phyloP scores from a whole-genome alignment of 495 filamentous ascomycete species.

The Sordaria brevicollis region DNA sequence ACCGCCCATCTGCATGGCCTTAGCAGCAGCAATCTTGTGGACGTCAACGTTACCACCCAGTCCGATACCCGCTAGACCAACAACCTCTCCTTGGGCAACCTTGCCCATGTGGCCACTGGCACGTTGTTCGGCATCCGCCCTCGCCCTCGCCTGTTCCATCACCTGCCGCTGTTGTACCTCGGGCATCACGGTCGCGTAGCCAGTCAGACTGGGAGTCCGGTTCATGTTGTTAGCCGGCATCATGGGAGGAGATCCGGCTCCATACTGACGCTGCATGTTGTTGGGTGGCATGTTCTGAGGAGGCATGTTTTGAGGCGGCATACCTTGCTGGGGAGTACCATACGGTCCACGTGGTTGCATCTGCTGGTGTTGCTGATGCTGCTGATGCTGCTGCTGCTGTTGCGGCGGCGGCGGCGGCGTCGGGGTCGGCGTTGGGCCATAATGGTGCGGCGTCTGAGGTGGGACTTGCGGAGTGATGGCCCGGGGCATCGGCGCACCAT shows the following conservation, averaged over 20 bases:
- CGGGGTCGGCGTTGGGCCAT: slow-evolving; percentile 20
- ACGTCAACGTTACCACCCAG: slow-evolving; percentile 25
- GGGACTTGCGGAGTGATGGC: slow-evolving; percentile 25
- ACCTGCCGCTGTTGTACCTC: slow-evolving; percentile 26
- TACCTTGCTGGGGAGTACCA: slow-evolving; percentile 13
- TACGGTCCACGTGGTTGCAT: slow-evolving; percentile 13
- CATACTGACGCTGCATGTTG: slow-evolving; percentile 16
- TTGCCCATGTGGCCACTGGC: slow-evolving; percentile 26
- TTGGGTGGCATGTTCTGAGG: slow-evolving; percentile 10
- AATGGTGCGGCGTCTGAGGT: slow-evolving; percentile 12
- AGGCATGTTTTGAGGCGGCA: slow-evolving; percentile 18
- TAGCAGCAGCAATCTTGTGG: slow-evolving; percentile 24
- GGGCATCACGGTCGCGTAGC: slow-evolving; percentile 28
- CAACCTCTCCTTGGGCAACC: slow-evolving; percentile 19
- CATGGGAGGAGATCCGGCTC: slow-evolving; percentile 9
- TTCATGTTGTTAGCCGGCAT: slow-evolving; percentile 15
- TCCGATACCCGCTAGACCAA: slow-evolving; percentile 27
- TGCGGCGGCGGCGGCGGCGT: slow-evolving; percentile 22
- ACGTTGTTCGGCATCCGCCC: slow-evolving; percentile 29
- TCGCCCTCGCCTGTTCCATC: slow-evolving; percentile 36
- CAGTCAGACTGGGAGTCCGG: slow-evolving; percentile 17
- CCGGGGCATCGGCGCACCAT: slow-evolving; percentile 23
- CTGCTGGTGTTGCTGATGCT: slow-evolving; percentile 20
- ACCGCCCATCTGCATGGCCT: slow-evolving; percentile 21
- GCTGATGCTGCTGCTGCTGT: slow-evolving; percentile 7